A percentile compares a stretch with the other conserved stretches of the same genome.
Conservation (phyloP, 768 basidiomycete species). For the Tulasnella calospora region DNA sequence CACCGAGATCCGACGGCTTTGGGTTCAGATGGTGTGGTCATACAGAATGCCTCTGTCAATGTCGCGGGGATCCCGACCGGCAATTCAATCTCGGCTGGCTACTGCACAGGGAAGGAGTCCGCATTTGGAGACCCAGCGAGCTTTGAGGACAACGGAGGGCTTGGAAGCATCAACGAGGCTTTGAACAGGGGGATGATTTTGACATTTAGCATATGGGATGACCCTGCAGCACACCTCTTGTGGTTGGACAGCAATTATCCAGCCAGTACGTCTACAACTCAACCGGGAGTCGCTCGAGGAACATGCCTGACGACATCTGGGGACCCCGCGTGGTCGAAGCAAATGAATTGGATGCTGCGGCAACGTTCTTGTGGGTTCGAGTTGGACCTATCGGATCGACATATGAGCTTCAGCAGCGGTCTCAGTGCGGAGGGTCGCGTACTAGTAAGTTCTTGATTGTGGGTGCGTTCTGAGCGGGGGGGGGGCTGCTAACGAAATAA, state of each 20-base stretch:
- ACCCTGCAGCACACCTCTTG: background rate
- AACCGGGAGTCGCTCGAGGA: background rate
- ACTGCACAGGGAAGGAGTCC: conserved; percentile 46
- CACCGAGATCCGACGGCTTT: conserved; percentile 12
- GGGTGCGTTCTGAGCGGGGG: background rate
- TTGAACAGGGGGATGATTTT: background rate
- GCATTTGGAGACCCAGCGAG: conserved; percentile 44
- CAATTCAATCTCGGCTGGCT: conserved; percentile 47
- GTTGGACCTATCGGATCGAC: background rate
- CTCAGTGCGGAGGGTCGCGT: background rate
- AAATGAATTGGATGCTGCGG: background rate
- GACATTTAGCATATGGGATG: background rate
- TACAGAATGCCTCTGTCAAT: background rate
- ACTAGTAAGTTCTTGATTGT: background rate
- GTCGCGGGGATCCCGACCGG: background rate
- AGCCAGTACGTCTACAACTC: background rate
- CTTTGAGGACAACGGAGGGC: conserved; percentile 43
- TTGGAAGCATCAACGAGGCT: conserved; percentile 27
- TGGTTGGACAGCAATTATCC: background rate
- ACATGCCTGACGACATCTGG: background rate
- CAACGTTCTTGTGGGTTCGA: background rate
- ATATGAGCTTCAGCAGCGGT: background rate
- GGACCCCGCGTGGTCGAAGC: background rate
- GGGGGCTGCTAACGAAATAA: background rate
- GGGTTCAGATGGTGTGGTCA: background rate